Evolutionary conservation across 169 alveolate genomes (phyloP).

Genomic region (Perkinsus chesapeaki): DNA sequence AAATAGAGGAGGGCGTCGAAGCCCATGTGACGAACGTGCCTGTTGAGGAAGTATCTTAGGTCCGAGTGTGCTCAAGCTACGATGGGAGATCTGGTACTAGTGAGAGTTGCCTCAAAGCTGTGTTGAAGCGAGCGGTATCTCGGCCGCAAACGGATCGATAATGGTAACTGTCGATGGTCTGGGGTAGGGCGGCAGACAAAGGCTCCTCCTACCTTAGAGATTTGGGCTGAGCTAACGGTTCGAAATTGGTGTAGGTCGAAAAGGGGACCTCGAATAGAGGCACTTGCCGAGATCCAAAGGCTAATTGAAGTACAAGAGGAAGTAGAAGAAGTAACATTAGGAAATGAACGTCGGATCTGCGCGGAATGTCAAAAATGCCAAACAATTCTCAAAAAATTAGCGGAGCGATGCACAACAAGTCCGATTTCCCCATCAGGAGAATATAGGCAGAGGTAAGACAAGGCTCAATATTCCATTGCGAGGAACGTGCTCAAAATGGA

Average conservation of each 20-base stretch:
- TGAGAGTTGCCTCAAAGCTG: background rate
- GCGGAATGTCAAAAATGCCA: background rate
- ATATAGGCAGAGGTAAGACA: no score
- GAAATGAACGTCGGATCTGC: background rate
- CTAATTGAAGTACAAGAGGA: background rate
- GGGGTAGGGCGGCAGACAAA: background rate
- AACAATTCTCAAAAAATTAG: background rate
- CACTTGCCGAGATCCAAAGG: background rate
- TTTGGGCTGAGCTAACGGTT: background rate
- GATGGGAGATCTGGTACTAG: background rate
- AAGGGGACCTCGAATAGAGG: background rate
- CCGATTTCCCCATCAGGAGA: background rate
- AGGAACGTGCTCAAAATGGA: no score
- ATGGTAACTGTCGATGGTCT: background rate
- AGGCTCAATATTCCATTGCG: no score
- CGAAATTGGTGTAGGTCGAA: background rate
- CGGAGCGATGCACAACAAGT: background rate
- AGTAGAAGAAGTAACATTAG: background rate
- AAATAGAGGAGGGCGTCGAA: background rate
- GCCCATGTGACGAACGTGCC: slow-evolving; percentile 3
- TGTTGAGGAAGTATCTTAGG: background rate
- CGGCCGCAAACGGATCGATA: background rate
- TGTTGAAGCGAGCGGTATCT: background rate
- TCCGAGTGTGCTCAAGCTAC: background rate
- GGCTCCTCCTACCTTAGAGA: background rate